A percentile compares a stretch with the other conserved stretches of the same genome.
Evolutionary conservation across 257 asterid species (phyloP).

Genomic region (Rubia yunnanensis): DNA sequence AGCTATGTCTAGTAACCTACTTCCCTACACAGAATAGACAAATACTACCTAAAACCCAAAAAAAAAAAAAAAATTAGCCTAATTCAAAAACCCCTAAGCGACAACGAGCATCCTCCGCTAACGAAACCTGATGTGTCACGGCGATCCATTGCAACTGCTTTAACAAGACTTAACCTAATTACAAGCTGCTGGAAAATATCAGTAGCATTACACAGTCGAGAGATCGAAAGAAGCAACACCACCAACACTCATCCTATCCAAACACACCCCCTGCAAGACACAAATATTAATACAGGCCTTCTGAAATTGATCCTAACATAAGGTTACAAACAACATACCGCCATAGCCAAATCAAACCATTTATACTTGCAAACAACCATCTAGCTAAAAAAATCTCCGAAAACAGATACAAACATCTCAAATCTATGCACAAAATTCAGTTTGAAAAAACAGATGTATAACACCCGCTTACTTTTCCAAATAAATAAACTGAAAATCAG

Average conservation of each 20-base stretch:
- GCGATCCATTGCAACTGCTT: conserved; percentile 40
- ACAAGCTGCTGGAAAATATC: conserved; percentile 14
- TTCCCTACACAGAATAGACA: conserved; percentile 11
- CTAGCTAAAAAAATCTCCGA: neutral
- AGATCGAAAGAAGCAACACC: conserved; percentile 7
- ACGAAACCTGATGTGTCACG: conserved; percentile 56
- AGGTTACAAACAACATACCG: neutral
- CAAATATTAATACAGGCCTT: neutral
- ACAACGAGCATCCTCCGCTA: conserved; percentile 41
- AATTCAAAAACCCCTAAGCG: conserved; percentile 12
- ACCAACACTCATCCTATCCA: conserved; percentile 28
- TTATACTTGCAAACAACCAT: neutral
- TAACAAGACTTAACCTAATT: conserved; percentile 13
- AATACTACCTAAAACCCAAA: neutral
- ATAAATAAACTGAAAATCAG: neutral
- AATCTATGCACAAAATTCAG: neutral
- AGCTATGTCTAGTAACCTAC: conserved; percentile 10
- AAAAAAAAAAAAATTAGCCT: conserved; percentile 9
- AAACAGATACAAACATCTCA: neutral
- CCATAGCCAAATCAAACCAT: neutral
- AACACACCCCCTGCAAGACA: conserved; percentile 10
- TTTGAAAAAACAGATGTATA: neutral
- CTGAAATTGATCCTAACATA: neutral
- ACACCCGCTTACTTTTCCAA: neutral
- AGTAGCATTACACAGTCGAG: conserved; percentile 5